Conservation (phyloP, 2,329 filamentous ascomycete genomes). For the Monilinia laxa region DNA sequence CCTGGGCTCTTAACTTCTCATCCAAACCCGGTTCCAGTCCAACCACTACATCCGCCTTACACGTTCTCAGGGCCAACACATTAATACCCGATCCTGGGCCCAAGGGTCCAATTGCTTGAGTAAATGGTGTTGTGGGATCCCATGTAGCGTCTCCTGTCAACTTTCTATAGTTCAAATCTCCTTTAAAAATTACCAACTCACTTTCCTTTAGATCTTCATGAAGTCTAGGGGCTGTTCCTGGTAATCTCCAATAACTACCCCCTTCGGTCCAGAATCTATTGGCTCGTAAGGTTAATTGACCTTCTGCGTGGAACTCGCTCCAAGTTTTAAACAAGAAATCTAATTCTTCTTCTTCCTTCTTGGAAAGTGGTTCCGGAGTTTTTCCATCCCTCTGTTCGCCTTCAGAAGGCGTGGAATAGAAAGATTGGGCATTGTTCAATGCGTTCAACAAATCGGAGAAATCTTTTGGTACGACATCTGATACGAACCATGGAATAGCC, state of each 20-base stretch:
- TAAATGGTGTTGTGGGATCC: slow-evolving; percentile 85
- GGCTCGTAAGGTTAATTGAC: slow-evolving; percentile 77
- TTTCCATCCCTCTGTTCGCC: slow-evolving; percentile 60
- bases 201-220: slow-evolving; percentile 76
- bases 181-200: slow-evolving; percentile 94
- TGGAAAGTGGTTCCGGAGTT: slow-evolving; percentile 60
- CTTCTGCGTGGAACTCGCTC: slow-evolving; percentile 76
- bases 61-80: slow-evolving; percentile 83
- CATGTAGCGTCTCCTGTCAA: slow-evolving; percentile 81
- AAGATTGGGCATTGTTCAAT: slow-evolving; percentile 71
- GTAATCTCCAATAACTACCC: slow-evolving; percentile 87
- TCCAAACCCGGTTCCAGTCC: slow-evolving; percentile 80
- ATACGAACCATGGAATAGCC: slow-evolving; percentile 96
- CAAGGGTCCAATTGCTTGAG: slow-evolving; percentile 79
- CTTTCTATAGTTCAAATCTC: slow-evolving; percentile 95
- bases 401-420: slow-evolving; percentile 74
- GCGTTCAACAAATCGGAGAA: slow-evolving; percentile 80
- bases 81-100: slow-evolving; percentile 80
- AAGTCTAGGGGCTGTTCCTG: slow-evolving; percentile 64
- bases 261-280: slow-evolving; percentile 90
- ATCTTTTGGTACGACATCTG: slow-evolving; percentile 84
- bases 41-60: slow-evolving; percentile 95
- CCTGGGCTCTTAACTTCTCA: slow-evolving; percentile 68
- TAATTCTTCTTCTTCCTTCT: slow-evolving; percentile 66
- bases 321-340: slow-evolving; percentile 79